These are phyloP conservation scores for Suillus cothurnatus DNA, from an alignment of 768 basidiomycete genomes.

Conservation along the genomic window DNA sequence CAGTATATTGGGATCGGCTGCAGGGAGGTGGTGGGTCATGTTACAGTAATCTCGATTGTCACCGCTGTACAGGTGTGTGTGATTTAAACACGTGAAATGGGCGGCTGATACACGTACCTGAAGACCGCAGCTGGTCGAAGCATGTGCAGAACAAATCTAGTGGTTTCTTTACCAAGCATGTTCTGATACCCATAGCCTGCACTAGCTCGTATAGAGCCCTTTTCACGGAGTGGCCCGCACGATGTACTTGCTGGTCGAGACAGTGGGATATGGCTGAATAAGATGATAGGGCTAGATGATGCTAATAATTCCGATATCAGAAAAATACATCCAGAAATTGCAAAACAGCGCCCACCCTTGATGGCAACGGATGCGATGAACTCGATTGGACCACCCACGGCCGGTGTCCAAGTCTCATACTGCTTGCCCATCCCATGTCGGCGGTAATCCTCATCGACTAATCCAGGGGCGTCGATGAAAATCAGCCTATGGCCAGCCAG, in stretches of 20 bases:
- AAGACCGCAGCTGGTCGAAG: conserved; percentile 72
- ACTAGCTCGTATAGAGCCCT: conserved; percentile 68
- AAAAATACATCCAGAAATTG: too few relatives aligned
- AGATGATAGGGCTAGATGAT: conserved; percentile 51
- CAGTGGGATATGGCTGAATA: conserved; percentile 88
- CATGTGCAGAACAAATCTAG: conserved; percentile 66
- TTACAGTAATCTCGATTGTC: conserved; percentile 95
- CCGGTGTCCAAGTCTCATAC: conserved; percentile 59
- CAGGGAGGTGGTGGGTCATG: conserved; percentile 51
- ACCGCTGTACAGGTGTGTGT: conserved; percentile 49
- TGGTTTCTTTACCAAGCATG: conserved; percentile 78
- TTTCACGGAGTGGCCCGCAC: conserved; percentile 80
- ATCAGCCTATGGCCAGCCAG: conserved; percentile 74
- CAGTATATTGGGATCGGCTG: conserved; percentile 23
- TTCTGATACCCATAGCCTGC: conserved; percentile 85
- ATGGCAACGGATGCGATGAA: conserved; percentile 53
- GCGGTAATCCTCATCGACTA: conserved; percentile 82
- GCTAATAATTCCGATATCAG: conserved; percentile 15
- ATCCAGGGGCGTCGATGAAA: conserved; percentile 74
- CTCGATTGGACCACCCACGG: conserved; percentile 55
- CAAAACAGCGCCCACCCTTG: conserved; percentile 14
- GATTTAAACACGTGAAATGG: conserved; percentile 10
- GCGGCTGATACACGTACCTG: conserved; percentile 48
- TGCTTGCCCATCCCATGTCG: conserved; percentile 50
- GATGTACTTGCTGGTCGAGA: conserved; percentile 69